Percentiles rank a stretch among this genome's conserved stretches.
Evolutionary conservation across 495 filamentous ascomycete genomes (phyloP).

Genomic region (Chaetomidium leptoderma): DNA sequence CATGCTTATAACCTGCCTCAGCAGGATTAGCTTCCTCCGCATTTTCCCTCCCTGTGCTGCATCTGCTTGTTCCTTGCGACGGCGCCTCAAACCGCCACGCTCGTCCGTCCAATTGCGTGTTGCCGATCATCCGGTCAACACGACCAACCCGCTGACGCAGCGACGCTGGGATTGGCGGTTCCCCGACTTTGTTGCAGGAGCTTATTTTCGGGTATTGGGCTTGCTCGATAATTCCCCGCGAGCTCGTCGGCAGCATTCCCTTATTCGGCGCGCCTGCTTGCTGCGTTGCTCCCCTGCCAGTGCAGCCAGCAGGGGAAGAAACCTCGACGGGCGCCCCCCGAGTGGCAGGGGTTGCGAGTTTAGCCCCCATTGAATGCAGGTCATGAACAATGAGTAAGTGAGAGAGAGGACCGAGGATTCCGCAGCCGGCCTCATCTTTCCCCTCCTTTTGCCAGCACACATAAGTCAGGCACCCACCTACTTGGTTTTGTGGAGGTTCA

Average conservation of each 20-base stretch:
- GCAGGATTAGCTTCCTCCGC: conserved; percentile 20
- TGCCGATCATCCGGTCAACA: conserved; percentile 11
- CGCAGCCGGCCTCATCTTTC: background rate
- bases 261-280: background rate
- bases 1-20: conserved; percentile 23
- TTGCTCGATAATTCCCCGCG: background rate
- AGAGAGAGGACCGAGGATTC: background rate
- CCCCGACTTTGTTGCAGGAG: background rate
- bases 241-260: background rate
- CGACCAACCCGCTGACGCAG: conserved; percentile 2
- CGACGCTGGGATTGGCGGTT: conserved; percentile 10
- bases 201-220: background rate
- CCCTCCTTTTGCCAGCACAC: background rate
- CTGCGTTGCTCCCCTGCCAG: background rate
- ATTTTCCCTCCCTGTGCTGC: conserved; percentile 12
- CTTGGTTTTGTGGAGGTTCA: too few species aligned
- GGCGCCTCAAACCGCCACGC: background rate
- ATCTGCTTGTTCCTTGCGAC: conserved; percentile 11
- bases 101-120: conserved; percentile 13
- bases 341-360: background rate
- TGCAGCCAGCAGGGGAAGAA: background rate
- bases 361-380: background rate
- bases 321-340: background rate
- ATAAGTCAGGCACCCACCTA: background rate
- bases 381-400: conserved; percentile 17